Evolutionary conservation across 1,284 basidiomycete species (phyloP).

Genomic region (Volvariella volvacea): DNA sequence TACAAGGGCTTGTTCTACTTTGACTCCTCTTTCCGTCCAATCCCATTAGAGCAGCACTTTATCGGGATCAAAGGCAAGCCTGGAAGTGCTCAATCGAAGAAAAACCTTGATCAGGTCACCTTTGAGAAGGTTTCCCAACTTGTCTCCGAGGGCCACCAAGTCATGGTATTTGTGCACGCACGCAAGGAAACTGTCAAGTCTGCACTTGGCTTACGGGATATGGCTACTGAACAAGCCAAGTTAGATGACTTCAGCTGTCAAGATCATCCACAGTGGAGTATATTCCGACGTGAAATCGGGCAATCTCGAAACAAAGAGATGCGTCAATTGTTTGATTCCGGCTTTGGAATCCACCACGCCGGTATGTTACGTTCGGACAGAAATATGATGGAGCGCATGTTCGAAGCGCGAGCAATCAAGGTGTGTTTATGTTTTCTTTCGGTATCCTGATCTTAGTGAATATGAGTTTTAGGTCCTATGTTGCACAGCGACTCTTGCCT

Average conservation of each 20-base stretch:
- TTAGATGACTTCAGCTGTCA: constrained; percentile 76
- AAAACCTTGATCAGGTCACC: constrained; percentile 85
- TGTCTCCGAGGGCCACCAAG: constrained; percentile 87
- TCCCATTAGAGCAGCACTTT: constrained; percentile 98
- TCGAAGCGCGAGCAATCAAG: constrained; percentile 88
- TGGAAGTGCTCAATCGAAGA: constrained; percentile 67
- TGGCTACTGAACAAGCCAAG: constrained; percentile 69
- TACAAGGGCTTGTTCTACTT: constrained; percentile 97
- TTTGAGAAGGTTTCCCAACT: constrained; percentile 88
- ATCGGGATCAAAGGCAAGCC: constrained; percentile 93
- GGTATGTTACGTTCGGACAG: constrained; percentile 95
- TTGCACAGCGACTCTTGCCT: constrained; percentile 97
- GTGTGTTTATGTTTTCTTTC: constrained; percentile 29
- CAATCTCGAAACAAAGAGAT: constrained; percentile 92
- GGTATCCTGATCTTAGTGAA: neutral
- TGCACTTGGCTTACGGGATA: constrained; percentile 80
- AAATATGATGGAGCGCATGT: constrained; percentile 95
- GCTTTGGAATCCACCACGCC: constrained; percentile 98
- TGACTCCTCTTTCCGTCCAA: constrained; percentile 94
- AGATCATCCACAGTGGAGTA: constrained; percentile 70
- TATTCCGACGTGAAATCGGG: constrained; percentile 75
- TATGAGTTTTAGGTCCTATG: constrained; percentile 72
- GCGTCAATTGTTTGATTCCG: constrained; percentile 88
- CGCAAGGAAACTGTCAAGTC: constrained; percentile 98
- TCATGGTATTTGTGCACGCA: constrained; percentile 99